A percentile compares a stretch with the other conserved stretches of the same genome.
Conservation (phyloP, 164 flowering plant species). For the Liriodendron chinense region DNA sequence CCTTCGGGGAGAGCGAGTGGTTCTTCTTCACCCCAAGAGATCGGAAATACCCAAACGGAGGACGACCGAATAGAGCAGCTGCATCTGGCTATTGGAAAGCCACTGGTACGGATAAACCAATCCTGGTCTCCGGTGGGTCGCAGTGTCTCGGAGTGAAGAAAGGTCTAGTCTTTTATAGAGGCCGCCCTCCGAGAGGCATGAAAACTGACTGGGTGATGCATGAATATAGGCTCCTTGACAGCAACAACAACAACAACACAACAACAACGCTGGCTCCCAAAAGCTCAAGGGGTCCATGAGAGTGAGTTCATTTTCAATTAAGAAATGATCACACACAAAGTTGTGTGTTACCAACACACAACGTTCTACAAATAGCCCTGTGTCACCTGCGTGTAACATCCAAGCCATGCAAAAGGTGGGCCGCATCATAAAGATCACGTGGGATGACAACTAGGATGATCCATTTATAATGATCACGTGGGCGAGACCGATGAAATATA, state of each 20-base stretch:
- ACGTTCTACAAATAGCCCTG: too few species aligned
- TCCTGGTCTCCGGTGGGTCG: conserved; percentile 30
- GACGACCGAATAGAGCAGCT: conserved; percentile 72
- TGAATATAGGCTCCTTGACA: conserved; percentile 41
- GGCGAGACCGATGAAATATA: too few species aligned
- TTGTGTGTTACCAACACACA: not conserved
- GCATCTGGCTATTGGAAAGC: conserved; percentile 8
- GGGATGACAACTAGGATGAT: too few species aligned
- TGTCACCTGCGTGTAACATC: too few species aligned
- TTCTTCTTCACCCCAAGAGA: conserved; percentile 46
- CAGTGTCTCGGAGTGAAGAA: conserved; percentile 50
- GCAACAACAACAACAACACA: not conserved
- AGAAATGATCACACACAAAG: not conserved
- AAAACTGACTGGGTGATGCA: conserved; percentile 54
- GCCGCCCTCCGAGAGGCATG: conserved; percentile 49
- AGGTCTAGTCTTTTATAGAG: conserved; percentile 46
- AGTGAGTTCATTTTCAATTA: conserved; percentile 18
- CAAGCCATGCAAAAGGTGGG: too few species aligned
- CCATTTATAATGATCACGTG: too few species aligned
- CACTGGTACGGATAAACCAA: conserved; percentile 33
- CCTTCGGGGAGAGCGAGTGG: conserved; percentile 91
- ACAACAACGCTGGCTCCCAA: not conserved
- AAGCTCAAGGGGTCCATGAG: conserved; percentile 32
- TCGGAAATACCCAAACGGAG: conserved; percentile 72
- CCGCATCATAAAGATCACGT: too few species aligned